Evolutionary conservation across 768 basidiomycete species (phyloP), one percentile per base, ranked within the genome.

Genomic region (Asterophora lycoperdoides): DNA sequence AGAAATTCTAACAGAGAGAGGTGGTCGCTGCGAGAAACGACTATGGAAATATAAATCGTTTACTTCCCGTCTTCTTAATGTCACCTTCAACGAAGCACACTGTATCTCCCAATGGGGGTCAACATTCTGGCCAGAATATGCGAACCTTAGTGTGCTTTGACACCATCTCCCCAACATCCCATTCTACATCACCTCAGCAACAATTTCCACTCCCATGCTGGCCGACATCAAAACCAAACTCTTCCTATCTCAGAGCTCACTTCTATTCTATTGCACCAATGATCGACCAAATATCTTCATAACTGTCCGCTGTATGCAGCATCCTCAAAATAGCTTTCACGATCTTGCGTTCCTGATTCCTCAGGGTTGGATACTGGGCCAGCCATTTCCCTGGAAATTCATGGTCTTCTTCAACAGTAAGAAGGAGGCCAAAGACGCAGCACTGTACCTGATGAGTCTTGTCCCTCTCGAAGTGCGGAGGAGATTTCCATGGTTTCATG

Each of bases 51-150:
- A n/a, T 5, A 39, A 49, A 20, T 38, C 10, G 4, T 68, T 68
- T 42, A 54, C 51, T 1, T 50, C 56, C 2, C 23, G 48, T 11
- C 46, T 71, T 1, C 54, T 70, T 38, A 59, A 61, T 35, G 46
- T 73, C 2, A 51, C 64, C 1, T 59, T 68, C 34, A 68, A 72
- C 44, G 65, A 72, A 44, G 68, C 51, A 0, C 70, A 72, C 42
- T 70, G 69, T 48, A 56, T 72, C 33, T 63, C 55, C 28, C 46
- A 57, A 26, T 72, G 70, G 70, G 63, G 64, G 10, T 19, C 42
- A 11, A 33, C 13, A 7, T 72, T 73, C 39, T 55, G 62, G 0
- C 52, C 52, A 3, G 65, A 67, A 40, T 74, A 70, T 46, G 40
- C 30, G 14, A 43, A 64, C 8, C 18, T 51, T 28, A 60, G 44